Conservation (phyloP, 2,329 filamentous ascomycete species). For the Alternaria alternata region DNA sequence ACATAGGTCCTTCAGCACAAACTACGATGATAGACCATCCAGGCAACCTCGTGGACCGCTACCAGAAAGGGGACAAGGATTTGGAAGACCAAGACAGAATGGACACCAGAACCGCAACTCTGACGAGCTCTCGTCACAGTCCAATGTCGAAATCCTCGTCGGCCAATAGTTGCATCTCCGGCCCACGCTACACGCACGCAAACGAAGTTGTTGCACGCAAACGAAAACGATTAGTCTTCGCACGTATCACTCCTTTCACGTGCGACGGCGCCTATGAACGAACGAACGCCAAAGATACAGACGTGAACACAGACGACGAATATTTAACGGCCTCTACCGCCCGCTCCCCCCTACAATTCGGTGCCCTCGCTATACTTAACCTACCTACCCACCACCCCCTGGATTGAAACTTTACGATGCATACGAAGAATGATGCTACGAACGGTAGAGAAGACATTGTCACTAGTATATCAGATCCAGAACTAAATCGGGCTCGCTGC, state of each 20-base stretch:
- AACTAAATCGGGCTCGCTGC: slow-evolving; percentile 39
- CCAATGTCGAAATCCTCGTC: slow-evolving; percentile 69
- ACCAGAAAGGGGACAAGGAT: slow-evolving; percentile 67
- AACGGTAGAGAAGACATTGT: slow-evolving; percentile 44
- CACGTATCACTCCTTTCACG: slow-evolving; percentile 34
- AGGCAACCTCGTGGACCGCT: slow-evolving; percentile 69
- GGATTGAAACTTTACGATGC: slow-evolving; percentile 48
- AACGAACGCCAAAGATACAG: slow-evolving; percentile 18
- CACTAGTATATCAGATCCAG: slow-evolving; percentile 33
- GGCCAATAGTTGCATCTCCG: slow-evolving; percentile 58
- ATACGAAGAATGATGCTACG: slow-evolving; percentile 54
- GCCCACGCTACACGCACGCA: slow-evolving; percentile 6
- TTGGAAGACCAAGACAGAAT: slow-evolving; percentile 64
- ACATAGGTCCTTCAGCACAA: slow-evolving; percentile 68
- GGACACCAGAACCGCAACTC: slow-evolving; percentile 69
- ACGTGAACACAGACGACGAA: slow-evolving; percentile 20
- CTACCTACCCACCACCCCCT: slow-evolving; percentile 8
- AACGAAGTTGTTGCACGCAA: slow-evolving; percentile 9
- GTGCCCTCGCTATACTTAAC: too few relatives aligned
- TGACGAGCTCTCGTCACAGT: slow-evolving; percentile 69
- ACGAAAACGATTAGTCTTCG: slow-evolving; percentile 28
- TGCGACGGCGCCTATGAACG: slow-evolving; percentile 26
- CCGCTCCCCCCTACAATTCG: too few relatives aligned
- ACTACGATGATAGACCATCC: slow-evolving; percentile 66
- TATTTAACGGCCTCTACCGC: slow-evolving; percentile 40